Base-by-base conservation (phyloP, 768 basidiomycete genomes). In the Gymnopilus junonius region DNA sequence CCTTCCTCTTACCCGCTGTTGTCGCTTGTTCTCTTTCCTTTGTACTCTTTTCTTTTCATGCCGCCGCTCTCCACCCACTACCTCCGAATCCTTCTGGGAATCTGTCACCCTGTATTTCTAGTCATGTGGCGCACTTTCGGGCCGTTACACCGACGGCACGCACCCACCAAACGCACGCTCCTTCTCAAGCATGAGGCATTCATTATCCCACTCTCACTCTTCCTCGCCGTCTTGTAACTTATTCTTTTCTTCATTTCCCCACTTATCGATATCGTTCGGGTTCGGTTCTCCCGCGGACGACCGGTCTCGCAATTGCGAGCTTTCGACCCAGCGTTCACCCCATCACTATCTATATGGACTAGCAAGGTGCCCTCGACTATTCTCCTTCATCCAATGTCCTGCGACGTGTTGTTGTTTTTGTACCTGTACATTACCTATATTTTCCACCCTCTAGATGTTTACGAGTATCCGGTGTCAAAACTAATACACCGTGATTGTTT, bases 391-490 rank as follows among this genome's bases (percentile, higher is more conserved):
- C 34, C n/a, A 14, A 37, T 2, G 39, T 25, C 62, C 58, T 54
- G 54, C 23, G 42, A 42, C 17, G 17, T 35, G 43, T 35, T 62
- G 62, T 66, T 59, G 59, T 58, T 56, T 23, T 64, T 68, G 65
- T 68, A 68, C 39, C 55, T 67, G 63, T 67, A 65, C 63, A 62
- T 59, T n/a, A 60, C 46, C 55, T 55, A 58, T 65, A 60, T 35
- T 53, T n/a, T 61, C 64, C 27, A 55, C 29, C 53, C 32, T 42
- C 50, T 68, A 66, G 64, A 64, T 56, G 35, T 34, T 61, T 64
- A 64, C 53, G 58, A 71, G 58, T 71, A 71, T 71, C 70, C 70
- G 66, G 70, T 63, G 70, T 71, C 66, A 59, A n/a, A 51, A 43
- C 55, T 69, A 71, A 69, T 71, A 71, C 70, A 43, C 70, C 64